phyloP scores from a whole-genome alignment of 164 flowering plant species.

The Berberis vulgaris region DNA sequence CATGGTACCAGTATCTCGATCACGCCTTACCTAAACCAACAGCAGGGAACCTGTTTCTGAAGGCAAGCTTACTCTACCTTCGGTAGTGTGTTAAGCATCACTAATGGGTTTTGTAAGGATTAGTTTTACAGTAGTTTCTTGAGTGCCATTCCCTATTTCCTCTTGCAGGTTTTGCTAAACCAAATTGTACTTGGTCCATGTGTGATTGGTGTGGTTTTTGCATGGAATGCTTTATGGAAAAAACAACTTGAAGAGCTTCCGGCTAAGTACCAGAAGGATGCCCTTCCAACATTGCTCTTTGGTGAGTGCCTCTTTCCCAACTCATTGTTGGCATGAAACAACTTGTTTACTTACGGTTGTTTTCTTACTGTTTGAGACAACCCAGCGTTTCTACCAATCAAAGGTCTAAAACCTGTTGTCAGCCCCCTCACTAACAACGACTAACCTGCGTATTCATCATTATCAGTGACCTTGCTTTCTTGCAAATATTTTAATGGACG shows the following conservation, averaged over 20 bases:
- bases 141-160: conserved; percentile 4
- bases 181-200: conserved; percentile 83
- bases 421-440: no score
- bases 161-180: conserved; percentile 65
- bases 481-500: no score
- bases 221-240: conserved; percentile 90
- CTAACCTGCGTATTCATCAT: no score
- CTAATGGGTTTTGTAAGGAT: not conserved
- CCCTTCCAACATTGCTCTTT: conserved; percentile 67
- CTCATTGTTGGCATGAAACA: conserved; percentile 3
- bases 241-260: conserved; percentile 81
- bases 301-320: conserved; percentile 32
- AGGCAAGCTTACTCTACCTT: conserved; percentile 36
- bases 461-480: no score
- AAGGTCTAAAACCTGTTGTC: no score
- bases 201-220: conserved; percentile 91
- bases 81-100: not conserved
- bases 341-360: no score
- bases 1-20: conserved; percentile 89
- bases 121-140: not conserved
- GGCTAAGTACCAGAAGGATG: conserved; percentile 67
- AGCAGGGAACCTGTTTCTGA: conserved; percentile 44
- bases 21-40: conserved; percentile 52
- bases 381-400: no score
- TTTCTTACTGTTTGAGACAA: no score